These are phyloP conservation scores for Penicillium vulpinum DNA, from an alignment of 2,329 filamentous ascomycete genomes.

Conservation along the genomic window DNA sequence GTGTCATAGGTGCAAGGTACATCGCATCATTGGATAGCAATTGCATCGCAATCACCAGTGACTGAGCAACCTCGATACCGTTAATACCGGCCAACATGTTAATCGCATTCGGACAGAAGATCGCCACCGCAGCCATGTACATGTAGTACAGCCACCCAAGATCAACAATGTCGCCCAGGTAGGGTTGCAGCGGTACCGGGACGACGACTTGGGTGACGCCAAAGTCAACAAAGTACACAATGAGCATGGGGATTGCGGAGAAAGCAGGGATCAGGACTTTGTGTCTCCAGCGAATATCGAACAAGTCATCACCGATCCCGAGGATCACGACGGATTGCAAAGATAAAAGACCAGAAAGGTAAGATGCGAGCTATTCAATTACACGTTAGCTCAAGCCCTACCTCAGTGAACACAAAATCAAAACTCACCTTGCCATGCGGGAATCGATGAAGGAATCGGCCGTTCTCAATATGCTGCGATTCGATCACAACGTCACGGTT, in stretches of 20 bases:
- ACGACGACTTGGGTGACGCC: constrained; percentile 95
- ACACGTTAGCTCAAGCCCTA: constrained; percentile 2
- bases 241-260: constrained; percentile 86
- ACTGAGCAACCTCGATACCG: constrained; percentile 94
- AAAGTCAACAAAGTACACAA: constrained; percentile 98
- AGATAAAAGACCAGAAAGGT: constrained; percentile 89
- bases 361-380: constrained; percentile 74
- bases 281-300: constrained; percentile 98
- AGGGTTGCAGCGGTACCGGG: constrained; percentile 78
- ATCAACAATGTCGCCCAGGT: constrained; percentile 81
- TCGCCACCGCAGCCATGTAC: constrained; percentile 95
- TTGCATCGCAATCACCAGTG: constrained; percentile 81
- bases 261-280: constrained; percentile 98
- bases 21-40: constrained; percentile 83
- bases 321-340: constrained; percentile 88
- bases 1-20: constrained; percentile 73
- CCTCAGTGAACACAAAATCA: background rate
- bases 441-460: constrained; percentile 84
- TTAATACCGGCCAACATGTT: constrained; percentile 99
- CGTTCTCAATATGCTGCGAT: constrained; percentile 71
- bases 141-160: constrained; percentile 83
- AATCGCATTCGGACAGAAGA: constrained; percentile 98
- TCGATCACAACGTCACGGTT: constrained; percentile 83
- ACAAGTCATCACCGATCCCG: constrained; percentile 91
- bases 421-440: constrained; percentile 80